Conservation (phyloP, 1,284 basidiomycete genomes). For the Xerocomus alliaceus region DNA sequence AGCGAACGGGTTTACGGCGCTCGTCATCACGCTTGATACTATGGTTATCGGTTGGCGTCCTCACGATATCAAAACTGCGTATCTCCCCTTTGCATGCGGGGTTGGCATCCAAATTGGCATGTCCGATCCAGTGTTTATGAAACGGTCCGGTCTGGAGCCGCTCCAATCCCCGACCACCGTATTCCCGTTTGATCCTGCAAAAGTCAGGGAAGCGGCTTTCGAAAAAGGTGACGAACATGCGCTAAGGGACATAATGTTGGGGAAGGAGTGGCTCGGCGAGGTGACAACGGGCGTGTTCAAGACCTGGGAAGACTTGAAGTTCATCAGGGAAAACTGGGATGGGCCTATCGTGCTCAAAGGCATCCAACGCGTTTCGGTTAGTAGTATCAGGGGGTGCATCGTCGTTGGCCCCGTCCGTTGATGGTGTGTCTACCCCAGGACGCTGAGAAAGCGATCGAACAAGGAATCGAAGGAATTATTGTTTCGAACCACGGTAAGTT, state of each 20-base stretch:
- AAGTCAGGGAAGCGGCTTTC: conserved; percentile 46
- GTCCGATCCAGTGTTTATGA: conserved; percentile 63
- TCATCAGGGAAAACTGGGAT: conserved; percentile 72
- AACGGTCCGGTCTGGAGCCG: conserved; percentile 39
- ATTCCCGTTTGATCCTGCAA: conserved; percentile 65
- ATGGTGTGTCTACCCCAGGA: conserved; percentile 51
- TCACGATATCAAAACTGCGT: conserved; percentile 49
- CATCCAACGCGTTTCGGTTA: conserved; percentile 61
- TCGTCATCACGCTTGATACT: conserved; percentile 61
- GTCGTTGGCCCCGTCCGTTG: not conserved
- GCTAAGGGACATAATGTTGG: conserved; percentile 50
- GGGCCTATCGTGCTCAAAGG: conserved; percentile 77
- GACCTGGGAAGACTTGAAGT: conserved; percentile 70
- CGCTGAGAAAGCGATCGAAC: conserved; percentile 73
- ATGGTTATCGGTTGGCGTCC: conserved; percentile 58
- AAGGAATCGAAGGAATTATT: conserved; percentile 75
- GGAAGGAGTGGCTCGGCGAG: conserved; percentile 64
- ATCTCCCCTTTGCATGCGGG: conserved; percentile 50
- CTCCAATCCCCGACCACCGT: conserved; percentile 38
- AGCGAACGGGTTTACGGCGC: conserved; percentile 55
- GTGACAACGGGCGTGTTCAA: conserved; percentile 64
- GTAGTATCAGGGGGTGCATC: conserved; percentile 17
- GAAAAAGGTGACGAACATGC: conserved; percentile 54
- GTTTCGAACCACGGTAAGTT: conserved; percentile 80
- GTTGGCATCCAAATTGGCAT: conserved; percentile 51